Conservation (phyloP, 495 filamentous ascomycete genomes). For the Chaetomium cochliodes region DNA sequence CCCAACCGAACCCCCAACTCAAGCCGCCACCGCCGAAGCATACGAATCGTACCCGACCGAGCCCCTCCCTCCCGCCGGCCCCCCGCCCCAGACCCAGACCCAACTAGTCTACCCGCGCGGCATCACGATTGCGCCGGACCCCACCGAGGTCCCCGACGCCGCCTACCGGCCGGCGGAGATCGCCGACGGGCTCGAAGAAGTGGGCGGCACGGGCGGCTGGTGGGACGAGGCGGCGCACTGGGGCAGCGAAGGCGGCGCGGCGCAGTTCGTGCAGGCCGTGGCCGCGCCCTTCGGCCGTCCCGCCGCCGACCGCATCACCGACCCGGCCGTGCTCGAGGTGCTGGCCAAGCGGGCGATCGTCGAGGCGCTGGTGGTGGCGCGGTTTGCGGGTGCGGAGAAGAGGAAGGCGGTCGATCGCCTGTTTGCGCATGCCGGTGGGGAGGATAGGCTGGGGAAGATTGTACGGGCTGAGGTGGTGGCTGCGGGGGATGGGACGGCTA, state of each 20-base stretch:
- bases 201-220: slow-evolving; percentile 56
- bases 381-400: slow-evolving; percentile 34
- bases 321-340: slow-evolving; percentile 42
- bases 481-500: slow-evolving; percentile 29
- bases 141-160: slow-evolving; percentile 37
- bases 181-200: slow-evolving; percentile 55
- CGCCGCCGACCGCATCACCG: slow-evolving; percentile 38
- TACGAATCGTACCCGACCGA: slow-evolving; percentile 10
- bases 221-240: slow-evolving; percentile 49
- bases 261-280: slow-evolving; percentile 32
- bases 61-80: neutral
- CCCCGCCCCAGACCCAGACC: slow-evolving; percentile 14
- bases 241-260: slow-evolving; percentile 23
- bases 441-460: slow-evolving; percentile 21
- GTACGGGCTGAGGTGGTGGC: slow-evolving; percentile 20
- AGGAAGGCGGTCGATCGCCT: slow-evolving; percentile 28
- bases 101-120: slow-evolving; percentile 28
- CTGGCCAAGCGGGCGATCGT: slow-evolving; percentile 60
- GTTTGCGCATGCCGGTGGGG: neutral
- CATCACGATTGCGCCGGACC: slow-evolving; percentile 17
- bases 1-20: neutral
- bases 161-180: slow-evolving; percentile 58
- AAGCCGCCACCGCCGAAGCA: neutral
- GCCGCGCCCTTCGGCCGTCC: slow-evolving; percentile 38
- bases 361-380: slow-evolving; percentile 54